Evolutionary conservation across 768 basidiomycete species (phyloP), one percentile per base, ranked within the genome.

Genomic region (Leucocoprinus birnbaumii): DNA sequence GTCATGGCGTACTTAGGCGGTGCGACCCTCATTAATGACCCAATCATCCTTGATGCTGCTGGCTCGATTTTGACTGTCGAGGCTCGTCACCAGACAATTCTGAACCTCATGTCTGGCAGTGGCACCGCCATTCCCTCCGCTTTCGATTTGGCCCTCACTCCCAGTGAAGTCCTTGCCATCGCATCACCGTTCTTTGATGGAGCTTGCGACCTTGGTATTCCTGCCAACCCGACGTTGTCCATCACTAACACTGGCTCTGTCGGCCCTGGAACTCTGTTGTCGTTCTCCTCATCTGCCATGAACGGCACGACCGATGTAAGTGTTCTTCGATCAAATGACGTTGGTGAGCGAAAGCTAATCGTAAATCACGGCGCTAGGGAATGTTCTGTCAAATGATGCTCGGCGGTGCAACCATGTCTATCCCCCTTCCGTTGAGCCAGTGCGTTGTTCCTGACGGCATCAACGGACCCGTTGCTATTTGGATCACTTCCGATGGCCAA

Each of bases 1-100:
- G 88, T 91, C 35, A 67, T 73, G 18, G 91, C 89, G 2, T 91
- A 91, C 71, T 80, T 90, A 24, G 89, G 89, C 54, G 89, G 81
- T 51, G 83, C 87, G 6, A 74, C 79, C 51, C 76, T 89, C 38
- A 57, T 93, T 45, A 66, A 71, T 11, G 82, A 89, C 60, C 83
- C 85, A 13, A 69, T 75, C 22, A 62, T 91, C 53, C 71, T 89
- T 48, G 76, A 78, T 51, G 75, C 82, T n/a, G 89, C 88, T 38
- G 87, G 77, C 7, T 82, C 84, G 22, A 92, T 92, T 65, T 62
- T 89, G 67, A 86, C 89, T 25, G 76, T 90, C 45, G 91, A 94
- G 64, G 86, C 89, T n/a, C 85, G 91, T 45, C 91, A 94, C 62
- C 84, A 87, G 66, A 85, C 86, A 1, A 68, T 93, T 41, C 77